Base-by-base conservation (phyloP, 2,329 filamentous ascomycete species). In the Trichoderma sp. region DNA sequence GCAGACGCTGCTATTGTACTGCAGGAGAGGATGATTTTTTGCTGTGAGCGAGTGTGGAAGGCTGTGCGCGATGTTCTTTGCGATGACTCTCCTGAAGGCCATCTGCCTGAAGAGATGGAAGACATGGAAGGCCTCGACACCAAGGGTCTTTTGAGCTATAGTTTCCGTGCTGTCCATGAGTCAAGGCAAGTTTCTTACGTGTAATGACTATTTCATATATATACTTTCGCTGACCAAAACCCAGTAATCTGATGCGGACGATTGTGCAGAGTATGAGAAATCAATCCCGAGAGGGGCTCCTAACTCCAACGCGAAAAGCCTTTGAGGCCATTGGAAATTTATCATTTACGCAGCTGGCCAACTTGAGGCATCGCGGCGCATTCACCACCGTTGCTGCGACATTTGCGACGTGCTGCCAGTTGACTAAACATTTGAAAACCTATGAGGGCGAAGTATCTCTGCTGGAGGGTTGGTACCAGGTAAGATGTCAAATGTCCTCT, bases 151-250 rank as follows among this genome's bases (percentile, higher is more conserved):
- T 81, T 99, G 58, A 98, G 95, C 72, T 99, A 96, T 78, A 97
- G 94, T 71, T 99, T 97, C 86, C 89, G 96, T 74, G 93, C 94
- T 6, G 84, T 97, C n/a, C 95, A 97, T 71, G 96, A 99, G 80
- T 93, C 94, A 28, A 97, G 93, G 91, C 93, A 81, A 70, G 80
- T 28, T 56, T 18, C 46, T 49, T 16, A 14, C 34, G 8, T 30
- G 14, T 18, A 3, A 18, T 4, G 8, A 13, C 1, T 18, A 13
- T 3, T 43, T 46, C n/a, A n/a, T 28, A 21, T 39, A 21, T 18
- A 49, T 59, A 32, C 10, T 78, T 70, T 28, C 4, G 8, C 63
- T 66, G 37, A 66, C 54, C 2, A 4, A 2, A 34, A 21, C 18
- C 5, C 1, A 96, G 93, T 78, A 89, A 93, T 68, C 81, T 96